Conservation (phyloP, 164 flowering plant genomes). For the Tetrastigma voinierianum region DNA sequence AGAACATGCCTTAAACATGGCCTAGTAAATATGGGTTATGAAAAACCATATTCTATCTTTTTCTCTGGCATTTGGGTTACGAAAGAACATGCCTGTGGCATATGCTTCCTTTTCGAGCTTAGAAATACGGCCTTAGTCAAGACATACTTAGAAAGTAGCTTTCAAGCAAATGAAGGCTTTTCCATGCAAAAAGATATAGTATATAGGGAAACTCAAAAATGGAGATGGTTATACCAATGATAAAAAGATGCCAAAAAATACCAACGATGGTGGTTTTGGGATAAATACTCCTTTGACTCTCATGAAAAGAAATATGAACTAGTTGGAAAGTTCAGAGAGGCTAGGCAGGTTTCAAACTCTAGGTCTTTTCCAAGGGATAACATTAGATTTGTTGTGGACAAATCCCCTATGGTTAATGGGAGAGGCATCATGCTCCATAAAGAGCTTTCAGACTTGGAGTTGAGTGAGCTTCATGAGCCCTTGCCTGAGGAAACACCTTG, state of each 20-base stretch:
- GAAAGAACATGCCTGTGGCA: too few species aligned
- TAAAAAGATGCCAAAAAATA: conserved; percentile 34
- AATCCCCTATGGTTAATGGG: conserved; percentile 37
- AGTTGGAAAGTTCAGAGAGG: conserved; percentile 38
- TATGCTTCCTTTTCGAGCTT: too few species aligned
- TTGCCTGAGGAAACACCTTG: conserved; percentile 43
- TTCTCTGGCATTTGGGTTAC: too few species aligned
- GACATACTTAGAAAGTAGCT: conserved; percentile 35
- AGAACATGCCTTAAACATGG: too few species aligned
- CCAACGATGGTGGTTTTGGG: conserved; percentile 37
- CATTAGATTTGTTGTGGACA: conserved; percentile 25
- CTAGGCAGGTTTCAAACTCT: conserved; percentile 24
- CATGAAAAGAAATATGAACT: conserved; percentile 42
- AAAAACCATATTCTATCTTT: too few species aligned
- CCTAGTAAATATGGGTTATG: too few species aligned
- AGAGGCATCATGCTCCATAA: conserved; percentile 49
- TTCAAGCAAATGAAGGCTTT: conserved; percentile 26
- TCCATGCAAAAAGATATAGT: conserved; percentile 35
- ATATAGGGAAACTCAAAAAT: conserved; percentile 35
- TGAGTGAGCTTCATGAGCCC: conserved; percentile 91
- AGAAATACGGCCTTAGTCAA: conserved; percentile 31
- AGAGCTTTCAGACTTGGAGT: conserved; percentile 90
- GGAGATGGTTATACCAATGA: conserved; percentile 36
- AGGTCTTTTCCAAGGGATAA: conserved; percentile 38
- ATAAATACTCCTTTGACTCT: conserved; percentile 33